phyloP scores from a whole-genome alignment of 2,329 filamentous ascomycete species.

The Fusarium sp. region DNA sequence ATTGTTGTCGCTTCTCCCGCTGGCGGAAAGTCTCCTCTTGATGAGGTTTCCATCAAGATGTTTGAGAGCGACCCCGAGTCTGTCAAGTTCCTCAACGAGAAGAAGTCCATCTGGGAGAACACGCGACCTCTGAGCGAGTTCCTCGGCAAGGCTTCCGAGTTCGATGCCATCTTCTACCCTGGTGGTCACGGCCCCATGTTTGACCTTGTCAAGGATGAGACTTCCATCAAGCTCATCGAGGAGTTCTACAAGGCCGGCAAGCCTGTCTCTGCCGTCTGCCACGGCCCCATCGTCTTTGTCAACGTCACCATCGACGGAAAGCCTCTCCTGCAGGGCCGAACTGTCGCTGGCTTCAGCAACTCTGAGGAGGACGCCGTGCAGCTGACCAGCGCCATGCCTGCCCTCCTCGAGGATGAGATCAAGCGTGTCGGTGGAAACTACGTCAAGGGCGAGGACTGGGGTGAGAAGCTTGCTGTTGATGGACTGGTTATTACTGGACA shows the following conservation, averaged over 20 bases:
- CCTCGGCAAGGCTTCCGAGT: slow-evolving; percentile 68
- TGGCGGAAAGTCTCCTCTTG: slow-evolving; percentile 71
- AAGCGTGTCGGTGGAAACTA: slow-evolving; percentile 65
- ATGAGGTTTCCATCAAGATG: slow-evolving; percentile 67
- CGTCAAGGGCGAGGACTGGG: slow-evolving; percentile 67
- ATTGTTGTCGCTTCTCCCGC: slow-evolving; percentile 71
- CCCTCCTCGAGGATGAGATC: slow-evolving; percentile 68
- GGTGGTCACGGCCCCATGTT: slow-evolving; percentile 74
- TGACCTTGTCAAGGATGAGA: slow-evolving; percentile 69
- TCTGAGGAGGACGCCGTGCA: slow-evolving; percentile 64
- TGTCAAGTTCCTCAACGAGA: slow-evolving; percentile 65
- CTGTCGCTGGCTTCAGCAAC: slow-evolving; percentile 73
- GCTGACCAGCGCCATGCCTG: slow-evolving; percentile 67
- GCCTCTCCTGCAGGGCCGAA: slow-evolving; percentile 66
- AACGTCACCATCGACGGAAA: slow-evolving; percentile 67
- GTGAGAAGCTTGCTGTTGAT: slow-evolving; percentile 61
- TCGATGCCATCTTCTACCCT: slow-evolving; percentile 71
- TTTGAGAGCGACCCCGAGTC: slow-evolving; percentile 67
- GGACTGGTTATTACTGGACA: slow-evolving; percentile 68
- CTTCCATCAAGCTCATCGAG: slow-evolving; percentile 69
- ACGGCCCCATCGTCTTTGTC: slow-evolving; percentile 73
- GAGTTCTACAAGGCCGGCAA: slow-evolving; percentile 73
- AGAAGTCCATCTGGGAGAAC: slow-evolving; percentile 72
- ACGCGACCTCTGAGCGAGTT: slow-evolving; percentile 70
- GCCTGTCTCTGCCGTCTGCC: slow-evolving; percentile 75